Base-by-base conservation (phyloP, 306 rosid species). In the Vigna radiata region DNA sequence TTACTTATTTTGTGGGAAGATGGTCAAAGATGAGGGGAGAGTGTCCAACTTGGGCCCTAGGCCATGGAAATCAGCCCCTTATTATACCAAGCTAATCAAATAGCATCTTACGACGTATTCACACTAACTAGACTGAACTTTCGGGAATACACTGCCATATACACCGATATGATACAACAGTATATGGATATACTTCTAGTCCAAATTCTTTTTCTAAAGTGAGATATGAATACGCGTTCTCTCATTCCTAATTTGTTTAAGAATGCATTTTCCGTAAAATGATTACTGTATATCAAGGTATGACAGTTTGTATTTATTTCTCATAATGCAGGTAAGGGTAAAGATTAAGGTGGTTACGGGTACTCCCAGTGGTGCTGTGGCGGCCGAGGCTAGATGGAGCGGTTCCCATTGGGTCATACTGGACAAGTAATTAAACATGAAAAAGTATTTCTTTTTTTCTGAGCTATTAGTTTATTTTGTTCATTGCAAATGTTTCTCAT, bases 401-500 rank as follows among this genome's bases (percentile, higher is more conserved):
- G 93, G 93, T 62, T 91, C 89, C 87, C 90, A 88, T 63, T 95
- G 98, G 98, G 96, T 95, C 96, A 79, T 95, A 77, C 93, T 95
- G 92, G 98, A 95, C 96, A 92, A 92, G 98, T 95, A 95, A 92
- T 88, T 89, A 79, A 85, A 72, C 91, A 66, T 75, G 76, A 82
- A 87, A 89, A 92, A 84, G 90, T 88, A 92, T 87, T 77, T 88
- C 88, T 85, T 84, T 88, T 52, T 88, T 85, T 88, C 90, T 59
- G 64, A 86, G 90, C 91, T 86, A 73, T 72, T 84, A 72, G 73
- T 75, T 77, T 63, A 7, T 44, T 47, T 63, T 64, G 86, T 79
- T 72, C 68, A 58, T 18, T 77, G 82, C 77, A 56, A 64, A 61
- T 50, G 56, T 60, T 52, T 70, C 72, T 56, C 59, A 29, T 54